Conservation (phyloP, 345 rosid genomes). For the Bruguiera sexangula region DNA sequence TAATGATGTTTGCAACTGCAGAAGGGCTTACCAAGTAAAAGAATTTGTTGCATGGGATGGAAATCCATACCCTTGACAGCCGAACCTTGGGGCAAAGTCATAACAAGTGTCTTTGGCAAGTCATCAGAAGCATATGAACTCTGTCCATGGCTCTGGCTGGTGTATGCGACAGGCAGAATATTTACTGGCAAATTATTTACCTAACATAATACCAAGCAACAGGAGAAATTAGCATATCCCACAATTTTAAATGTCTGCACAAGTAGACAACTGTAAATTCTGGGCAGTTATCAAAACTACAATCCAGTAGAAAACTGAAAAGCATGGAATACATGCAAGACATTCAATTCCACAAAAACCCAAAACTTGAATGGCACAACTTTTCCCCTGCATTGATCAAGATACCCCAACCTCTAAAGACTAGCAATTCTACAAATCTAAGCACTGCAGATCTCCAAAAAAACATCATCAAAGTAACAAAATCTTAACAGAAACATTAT, state of each 20-base stretch:
- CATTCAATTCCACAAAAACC: too few relatives aligned
- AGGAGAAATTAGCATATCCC: slow-evolving; percentile 2
- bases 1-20: neutral
- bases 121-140: slow-evolving; percentile 69
- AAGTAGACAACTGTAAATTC: neutral
- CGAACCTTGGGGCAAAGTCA: slow-evolving; percentile 44
- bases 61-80: slow-evolving; percentile 55
- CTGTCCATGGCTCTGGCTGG: slow-evolving; percentile 67
- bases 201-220: slow-evolving; percentile 32
- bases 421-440: too few relatives aligned
- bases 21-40: slow-evolving; percentile 36
- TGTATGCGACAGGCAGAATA: slow-evolving; percentile 59
- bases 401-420: too few relatives aligned
- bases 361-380: too few relatives aligned
- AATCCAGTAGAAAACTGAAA: too few relatives aligned
- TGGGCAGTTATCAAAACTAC: neutral
- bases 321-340: too few relatives aligned
- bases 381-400: too few relatives aligned
- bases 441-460: too few relatives aligned
- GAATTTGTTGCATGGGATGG: slow-evolving; percentile 47
- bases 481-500: neutral
- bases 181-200: slow-evolving; percentile 66
- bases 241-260: neutral
- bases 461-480: neutral
- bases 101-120: slow-evolving; percentile 66